These are phyloP conservation scores for Kazachstania taianensis DNA, from an alignment of 805 yeast species.

Conservation along the genomic window DNA sequence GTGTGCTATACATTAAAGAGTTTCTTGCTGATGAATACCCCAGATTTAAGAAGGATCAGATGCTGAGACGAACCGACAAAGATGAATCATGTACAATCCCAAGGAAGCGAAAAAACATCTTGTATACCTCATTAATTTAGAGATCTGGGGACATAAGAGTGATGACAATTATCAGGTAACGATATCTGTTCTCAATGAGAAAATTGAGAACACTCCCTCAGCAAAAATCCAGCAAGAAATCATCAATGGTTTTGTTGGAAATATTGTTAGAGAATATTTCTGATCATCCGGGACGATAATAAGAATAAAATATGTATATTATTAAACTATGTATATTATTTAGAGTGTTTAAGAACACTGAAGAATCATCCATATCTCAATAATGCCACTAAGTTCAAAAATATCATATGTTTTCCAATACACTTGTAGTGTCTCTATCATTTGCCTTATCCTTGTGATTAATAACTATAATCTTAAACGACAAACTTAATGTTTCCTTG, in stretches of 20 bases:
- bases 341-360: no score
- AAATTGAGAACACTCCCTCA: background rate
- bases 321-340: no score
- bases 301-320: no score
- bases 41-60: background rate
- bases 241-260: background rate
- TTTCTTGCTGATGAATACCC: background rate
- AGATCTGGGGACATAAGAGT: background rate
- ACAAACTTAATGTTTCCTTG: no score
- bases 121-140: background rate
- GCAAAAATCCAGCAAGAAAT: background rate
- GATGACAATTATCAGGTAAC: background rate
- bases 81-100: slow-evolving; percentile 1
- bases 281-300: no score
- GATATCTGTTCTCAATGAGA: background rate
- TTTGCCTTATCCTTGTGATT: no score
- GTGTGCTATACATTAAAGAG: background rate
- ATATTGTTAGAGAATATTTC: no score
- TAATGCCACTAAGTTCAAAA: no score
- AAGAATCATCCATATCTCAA: no score
- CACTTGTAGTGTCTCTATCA: no score
- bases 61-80: background rate
- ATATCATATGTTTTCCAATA: no score
- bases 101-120: background rate
- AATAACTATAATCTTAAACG: no score